Evolutionary conservation across 352 stramenopile genomes (phyloP).

Genomic region (Pythium sp.): DNA sequence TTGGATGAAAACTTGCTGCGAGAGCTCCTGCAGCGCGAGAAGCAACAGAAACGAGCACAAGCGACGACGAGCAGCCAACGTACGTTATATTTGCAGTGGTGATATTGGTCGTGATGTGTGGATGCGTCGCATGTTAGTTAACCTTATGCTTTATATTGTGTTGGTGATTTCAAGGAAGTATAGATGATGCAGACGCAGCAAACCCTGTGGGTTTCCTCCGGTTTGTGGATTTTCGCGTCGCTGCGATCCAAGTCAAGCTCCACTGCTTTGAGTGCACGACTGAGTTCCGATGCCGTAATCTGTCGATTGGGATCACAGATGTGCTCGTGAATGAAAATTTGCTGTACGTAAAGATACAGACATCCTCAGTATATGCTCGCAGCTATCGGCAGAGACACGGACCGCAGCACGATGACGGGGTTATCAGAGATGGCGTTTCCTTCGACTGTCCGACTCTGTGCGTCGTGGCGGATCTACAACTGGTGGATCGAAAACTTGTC

Average conservation of each 20-base stretch:
- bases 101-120: background rate
- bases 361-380: conserved; percentile 14
- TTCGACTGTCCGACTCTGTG: conserved; percentile 16
- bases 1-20: conserved; percentile 39
- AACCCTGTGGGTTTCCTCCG: conserved; percentile 58
- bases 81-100: background rate
- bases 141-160: background rate
- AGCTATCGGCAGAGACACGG: conserved; percentile 7
- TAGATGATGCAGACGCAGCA: conserved; percentile 8
- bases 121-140: background rate
- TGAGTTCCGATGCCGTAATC: conserved; percentile 34
- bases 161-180: background rate
- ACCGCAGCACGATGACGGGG: background rate
- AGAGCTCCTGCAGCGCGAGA: conserved; percentile 22
- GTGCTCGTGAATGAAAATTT: conserved; percentile 53
- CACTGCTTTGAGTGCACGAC: conserved; percentile 33
- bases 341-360: conserved; percentile 38
- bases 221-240: conserved; percentile 58
- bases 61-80: background rate
- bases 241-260: conserved; percentile 31
- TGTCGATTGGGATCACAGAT: conserved; percentile 57
- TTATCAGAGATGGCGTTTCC: conserved; percentile 12
- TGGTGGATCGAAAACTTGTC: conserved; percentile 30
- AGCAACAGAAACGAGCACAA: background rate
- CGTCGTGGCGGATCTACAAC: conserved; percentile 19